phyloP scores from a whole-genome alignment of 2,329 filamentous ascomycete species.

The Spiromastix sp. region DNA sequence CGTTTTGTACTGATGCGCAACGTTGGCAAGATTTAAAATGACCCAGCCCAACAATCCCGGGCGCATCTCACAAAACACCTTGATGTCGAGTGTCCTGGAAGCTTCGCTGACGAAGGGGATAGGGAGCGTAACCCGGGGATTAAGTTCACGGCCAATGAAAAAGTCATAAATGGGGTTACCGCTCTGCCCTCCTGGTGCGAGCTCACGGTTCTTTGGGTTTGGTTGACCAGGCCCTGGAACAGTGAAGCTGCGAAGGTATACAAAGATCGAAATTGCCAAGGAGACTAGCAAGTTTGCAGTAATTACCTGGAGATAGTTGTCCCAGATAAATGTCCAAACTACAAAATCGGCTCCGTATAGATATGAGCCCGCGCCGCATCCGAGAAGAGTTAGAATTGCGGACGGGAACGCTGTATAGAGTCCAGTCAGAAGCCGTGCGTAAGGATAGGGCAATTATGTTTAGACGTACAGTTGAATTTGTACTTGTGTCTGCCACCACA shows the following conservation, averaged over 20 bases:
- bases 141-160: slow-evolving; percentile 93
- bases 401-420: slow-evolving; percentile 56
- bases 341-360: slow-evolving; percentile 70
- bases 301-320: slow-evolving; percentile 79
- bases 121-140: slow-evolving; percentile 58
- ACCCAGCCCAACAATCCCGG: slow-evolving; percentile 86
- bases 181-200: slow-evolving; percentile 70
- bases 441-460: neutral
- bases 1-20: slow-evolving; percentile 77
- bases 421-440: neutral
- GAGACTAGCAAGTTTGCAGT: slow-evolving; percentile 74
- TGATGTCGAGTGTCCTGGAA: slow-evolving; percentile 58
- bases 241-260: slow-evolving; percentile 73
- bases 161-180: slow-evolving; percentile 90
- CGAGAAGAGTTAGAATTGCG: slow-evolving; percentile 61
- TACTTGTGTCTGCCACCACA: slow-evolving; percentile 70
- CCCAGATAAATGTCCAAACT: slow-evolving; percentile 85
- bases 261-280: slow-evolving; percentile 60
- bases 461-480: slow-evolving; percentile 58
- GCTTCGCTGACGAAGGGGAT: slow-evolving; percentile 56
- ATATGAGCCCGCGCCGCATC: slow-evolving; percentile 63
- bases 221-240: slow-evolving; percentile 50
- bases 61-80: slow-evolving; percentile 80
- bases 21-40: slow-evolving; percentile 71
- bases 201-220: slow-evolving; percentile 61